Conservation (phyloP, 306 rosid genomes). For the Vigna reflexopilosa region DNA sequence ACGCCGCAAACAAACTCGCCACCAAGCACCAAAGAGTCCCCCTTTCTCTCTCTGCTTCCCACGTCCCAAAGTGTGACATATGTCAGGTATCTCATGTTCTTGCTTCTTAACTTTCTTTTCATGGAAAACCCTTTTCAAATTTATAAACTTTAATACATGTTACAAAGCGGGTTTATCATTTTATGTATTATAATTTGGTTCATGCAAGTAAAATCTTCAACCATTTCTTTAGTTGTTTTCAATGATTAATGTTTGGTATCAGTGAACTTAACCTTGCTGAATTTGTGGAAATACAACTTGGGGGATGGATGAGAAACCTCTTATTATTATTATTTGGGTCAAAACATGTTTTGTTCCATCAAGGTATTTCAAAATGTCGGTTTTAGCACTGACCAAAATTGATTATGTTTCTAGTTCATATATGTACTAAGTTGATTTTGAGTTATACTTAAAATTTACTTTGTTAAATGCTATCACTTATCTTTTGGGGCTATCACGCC, state of each 20-base stretch:
- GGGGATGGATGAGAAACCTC: not conserved
- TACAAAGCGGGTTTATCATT: too few relatives aligned
- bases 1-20: constrained; percentile 94
- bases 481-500: too few relatives aligned
- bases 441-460: not conserved
- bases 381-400: not conserved
- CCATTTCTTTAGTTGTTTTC: not conserved
- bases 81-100: constrained; percentile 66
- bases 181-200: too few relatives aligned
- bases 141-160: too few relatives aligned
- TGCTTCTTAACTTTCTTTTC: not conserved
- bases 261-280: not conserved
- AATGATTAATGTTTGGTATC: not conserved
- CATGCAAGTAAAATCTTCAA: not conserved
- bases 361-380: not conserved
- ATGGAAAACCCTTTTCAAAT: too few relatives aligned
- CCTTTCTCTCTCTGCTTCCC: constrained; percentile 66
- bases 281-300: not conserved
- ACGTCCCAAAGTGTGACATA: constrained; percentile 90
- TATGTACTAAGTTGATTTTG: not conserved
- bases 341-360: not conserved
- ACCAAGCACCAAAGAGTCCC: constrained; percentile 90
- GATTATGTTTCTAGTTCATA: not conserved
- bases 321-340: not conserved
- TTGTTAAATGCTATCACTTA: too few relatives aligned